phyloP scores from a whole-genome alignment of 345 rosid genomes.

The Raphanus sativus region DNA sequence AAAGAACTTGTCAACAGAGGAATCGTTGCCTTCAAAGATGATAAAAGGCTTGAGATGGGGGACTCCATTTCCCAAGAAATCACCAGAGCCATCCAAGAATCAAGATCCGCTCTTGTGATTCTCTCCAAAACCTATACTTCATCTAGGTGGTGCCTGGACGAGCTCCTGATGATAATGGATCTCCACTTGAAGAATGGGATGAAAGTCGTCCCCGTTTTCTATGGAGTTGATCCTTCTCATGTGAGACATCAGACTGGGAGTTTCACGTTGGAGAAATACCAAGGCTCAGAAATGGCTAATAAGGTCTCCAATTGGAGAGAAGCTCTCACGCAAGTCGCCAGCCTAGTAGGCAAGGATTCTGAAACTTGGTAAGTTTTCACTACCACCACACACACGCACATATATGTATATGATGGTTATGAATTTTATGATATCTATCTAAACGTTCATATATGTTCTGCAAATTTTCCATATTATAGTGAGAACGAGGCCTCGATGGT shows the following conservation, averaged over 20 bases:
- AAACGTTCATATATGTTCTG: background rate
- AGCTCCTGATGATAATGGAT: constrained; percentile 2
- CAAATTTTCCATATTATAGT: background rate
- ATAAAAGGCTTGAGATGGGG: background rate
- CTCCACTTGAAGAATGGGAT: background rate
- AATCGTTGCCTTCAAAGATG: background rate
- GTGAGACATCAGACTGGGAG: constrained; percentile 14
- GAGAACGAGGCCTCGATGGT: background rate
- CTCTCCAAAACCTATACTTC: constrained; percentile 14
- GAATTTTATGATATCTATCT: too few relatives aligned
- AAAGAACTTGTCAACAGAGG: background rate
- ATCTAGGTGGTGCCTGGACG: constrained; percentile 18
- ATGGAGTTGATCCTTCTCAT: constrained; percentile 6
- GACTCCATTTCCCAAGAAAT: background rate
- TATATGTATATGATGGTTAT: too few relatives aligned
- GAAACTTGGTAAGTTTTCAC: background rate
- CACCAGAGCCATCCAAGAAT: background rate
- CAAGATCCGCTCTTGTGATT: background rate
- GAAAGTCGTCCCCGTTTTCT: constrained; percentile 25
- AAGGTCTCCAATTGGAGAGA: background rate
- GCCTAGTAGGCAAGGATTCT: background rate
- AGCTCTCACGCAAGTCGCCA: background rate
- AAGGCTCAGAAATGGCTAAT: background rate
- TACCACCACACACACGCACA: too few relatives aligned
- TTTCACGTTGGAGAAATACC: background rate